Conservation (phyloP, 2,329 filamentous ascomycete species). For the Coniochaeta sp. region DNA sequence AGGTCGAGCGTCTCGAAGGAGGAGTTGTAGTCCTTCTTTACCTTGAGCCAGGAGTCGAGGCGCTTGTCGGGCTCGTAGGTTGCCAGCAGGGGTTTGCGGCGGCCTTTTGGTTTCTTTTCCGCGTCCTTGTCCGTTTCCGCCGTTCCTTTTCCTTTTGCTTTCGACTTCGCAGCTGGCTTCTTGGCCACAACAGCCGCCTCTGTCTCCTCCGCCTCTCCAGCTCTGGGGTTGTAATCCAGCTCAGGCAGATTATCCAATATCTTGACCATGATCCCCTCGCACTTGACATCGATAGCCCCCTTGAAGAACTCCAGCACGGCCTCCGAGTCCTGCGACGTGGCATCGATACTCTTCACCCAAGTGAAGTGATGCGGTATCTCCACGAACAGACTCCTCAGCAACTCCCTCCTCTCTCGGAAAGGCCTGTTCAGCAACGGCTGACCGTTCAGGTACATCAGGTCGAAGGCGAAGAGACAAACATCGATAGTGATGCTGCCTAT, state of each 20-base stretch:
- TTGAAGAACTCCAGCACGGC: constrained; percentile 85
- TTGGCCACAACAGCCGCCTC: constrained; percentile 6
- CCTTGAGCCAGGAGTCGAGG: constrained; percentile 96
- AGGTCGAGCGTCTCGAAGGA: constrained; percentile 89
- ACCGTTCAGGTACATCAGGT: constrained; percentile 93
- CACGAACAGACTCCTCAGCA: constrained; percentile 76
- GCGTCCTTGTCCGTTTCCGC: constrained; percentile 22
- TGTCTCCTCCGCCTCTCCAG: constrained; percentile 18
- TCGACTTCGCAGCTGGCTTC: constrained; percentile 12
- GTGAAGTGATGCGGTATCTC: constrained; percentile 82
- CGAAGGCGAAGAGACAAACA: constrained; percentile 92
- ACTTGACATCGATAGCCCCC: constrained; percentile 74
- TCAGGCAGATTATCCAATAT: constrained; percentile 74
- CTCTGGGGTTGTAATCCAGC: constrained; percentile 33
- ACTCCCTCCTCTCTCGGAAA: constrained; percentile 74
- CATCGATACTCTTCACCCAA: constrained; percentile 84
- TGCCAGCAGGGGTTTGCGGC: constrained; percentile 78
- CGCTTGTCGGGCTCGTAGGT: constrained; percentile 98
- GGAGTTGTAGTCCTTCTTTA: constrained; percentile 92
- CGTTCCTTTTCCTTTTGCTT: constrained; percentile 20
- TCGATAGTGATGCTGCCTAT: constrained; percentile 78
- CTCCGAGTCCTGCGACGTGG: constrained; percentile 82
- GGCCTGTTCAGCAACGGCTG: constrained; percentile 74
- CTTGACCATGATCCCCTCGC: constrained; percentile 98
- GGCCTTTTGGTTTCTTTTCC: constrained; percentile 42